Evolutionary conservation across 257 asterid genomes (phyloP), one percentile per base, ranked within the genome.

Genomic region (Solanum bulbocastanum): DNA sequence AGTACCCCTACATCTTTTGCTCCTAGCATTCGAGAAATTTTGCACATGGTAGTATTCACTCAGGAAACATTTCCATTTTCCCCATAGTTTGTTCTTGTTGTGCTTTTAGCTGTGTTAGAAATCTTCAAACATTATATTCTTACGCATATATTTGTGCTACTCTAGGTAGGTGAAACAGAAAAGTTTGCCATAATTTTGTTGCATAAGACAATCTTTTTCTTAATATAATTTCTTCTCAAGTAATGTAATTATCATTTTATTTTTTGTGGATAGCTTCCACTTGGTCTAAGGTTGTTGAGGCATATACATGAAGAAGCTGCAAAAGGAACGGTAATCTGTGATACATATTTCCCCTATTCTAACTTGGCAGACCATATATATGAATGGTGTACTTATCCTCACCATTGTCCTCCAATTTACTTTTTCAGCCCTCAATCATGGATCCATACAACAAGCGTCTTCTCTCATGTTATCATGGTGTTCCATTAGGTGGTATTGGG

Each of bases 401-500:
- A 75, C 1, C 35, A 39, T 75, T 75, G 35, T 12, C 56, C 23
- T 23, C 39, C 35, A 22, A 84, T 62, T 22, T 58, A n/a, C 42
- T 13, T 62, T 84, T 84, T 62, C 94, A 97, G 98, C 92, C 89
- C 35, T 90, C 91, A 83, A 94, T 97, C 90, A 2, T 95, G 27
- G 93, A 97, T 92, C 99, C 99, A 88, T 97, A 94, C 86, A 85
- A 90, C 60, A 94, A 93, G 90, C 98, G 98, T 60, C 88, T 88
- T 23, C 65, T 96, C 68, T 89, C 98, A 85, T 94, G 98, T 86
- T 93, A 97, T 91, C 98, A 93, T 60, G 98, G 98, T 85, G 98
- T 95, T 88, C 99, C 99, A 82, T 16, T 97, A 81, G 99, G 99
- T 79, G 98, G 99, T 88, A 91, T 96, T 72, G 99, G 99, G 99